A percentile compares a stretch with the other conserved stretches of the same genome.
phyloP scores from a whole-genome alignment of 148 eudicot genomes.

The Fagopyrum esculentum region DNA sequence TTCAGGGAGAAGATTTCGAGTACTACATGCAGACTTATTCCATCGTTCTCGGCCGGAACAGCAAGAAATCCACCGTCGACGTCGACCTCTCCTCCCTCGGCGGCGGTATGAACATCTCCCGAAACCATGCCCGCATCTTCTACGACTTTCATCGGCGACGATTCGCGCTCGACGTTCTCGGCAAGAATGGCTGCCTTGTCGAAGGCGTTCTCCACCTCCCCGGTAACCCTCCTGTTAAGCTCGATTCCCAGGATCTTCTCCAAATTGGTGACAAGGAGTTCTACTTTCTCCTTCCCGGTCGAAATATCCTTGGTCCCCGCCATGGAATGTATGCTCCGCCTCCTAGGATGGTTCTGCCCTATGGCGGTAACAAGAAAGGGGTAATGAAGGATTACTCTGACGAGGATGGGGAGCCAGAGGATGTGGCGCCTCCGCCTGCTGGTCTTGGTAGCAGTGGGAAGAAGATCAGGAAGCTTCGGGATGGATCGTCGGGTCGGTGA shows the following conservation, averaged over 20 bases:
- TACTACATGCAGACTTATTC: constrained; percentile 97
- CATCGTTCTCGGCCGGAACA: constrained; percentile 76
- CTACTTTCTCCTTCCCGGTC: constrained; percentile 63
- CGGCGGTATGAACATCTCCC: constrained; percentile 98
- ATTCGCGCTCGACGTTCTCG: constrained; percentile 83
- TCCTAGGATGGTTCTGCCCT: constrained; percentile 15
- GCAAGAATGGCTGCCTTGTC: constrained; percentile 89
- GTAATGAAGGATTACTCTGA: constrained; percentile 27
- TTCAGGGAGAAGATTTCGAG: constrained; percentile 96
- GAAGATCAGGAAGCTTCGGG: constrained; percentile 22
- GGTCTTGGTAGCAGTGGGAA: constrained; percentile 20
- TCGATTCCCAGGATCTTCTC: constrained; percentile 78
- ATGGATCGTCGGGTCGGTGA: constrained; percentile 45
- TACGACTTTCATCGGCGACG: constrained; percentile 94
- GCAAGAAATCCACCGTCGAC: constrained; percentile 82
- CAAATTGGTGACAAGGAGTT: constrained; percentile 95
- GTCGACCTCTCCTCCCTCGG: constrained; percentile 87
- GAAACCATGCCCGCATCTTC: constrained; percentile 95
- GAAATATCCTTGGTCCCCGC: constrained; percentile 60
- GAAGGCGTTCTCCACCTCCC: constrained; percentile 90
- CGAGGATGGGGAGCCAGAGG: constrained; percentile 34
- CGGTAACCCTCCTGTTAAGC: constrained; percentile 66
- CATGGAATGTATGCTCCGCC: constrained; percentile 25
- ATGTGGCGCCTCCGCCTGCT: constrained; percentile 18
- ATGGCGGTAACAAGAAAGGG: constrained; percentile 25